Evolutionary conservation across 805 yeast species (phyloP), one percentile per base, ranked within the genome.

Genomic region (Wickerhamiella lipophila): DNA sequence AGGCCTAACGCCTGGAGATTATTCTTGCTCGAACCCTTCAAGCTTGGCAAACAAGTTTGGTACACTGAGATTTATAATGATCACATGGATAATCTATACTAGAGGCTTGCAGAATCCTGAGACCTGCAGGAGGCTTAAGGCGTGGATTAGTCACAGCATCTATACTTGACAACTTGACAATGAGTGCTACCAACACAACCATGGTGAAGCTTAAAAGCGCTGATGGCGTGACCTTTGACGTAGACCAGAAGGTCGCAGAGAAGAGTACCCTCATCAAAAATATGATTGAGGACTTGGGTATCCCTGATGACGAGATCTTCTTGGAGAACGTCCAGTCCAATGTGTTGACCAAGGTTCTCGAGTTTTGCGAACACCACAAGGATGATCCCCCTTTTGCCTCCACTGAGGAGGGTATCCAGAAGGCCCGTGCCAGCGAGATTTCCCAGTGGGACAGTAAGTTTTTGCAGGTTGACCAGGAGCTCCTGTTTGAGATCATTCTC

Each of bases 401-500:
- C 50, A 95, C 85, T 54, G 62, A 59, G 22, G 62, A 59, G 42
- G 58, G 59, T 22, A 51, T 57, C 39, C 88, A 82, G 48, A 94
- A 85, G 56, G 64, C 65, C 46, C 84, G 83, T 62, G 74, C 89
- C n/a, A 86, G 87, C 1, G 96, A 95, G 3, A 86, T 89, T 46
- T 89, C 83, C 53, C 87, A 87, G 42, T 89, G 97, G 97, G 97
- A 89, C 67, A 83, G 84, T 64, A 85, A 83, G 64, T 89, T 88
- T 64, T 74, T 89, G 58, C 83, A 84, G 61, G 96, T 89, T 34
- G 97, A 89, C 66, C 97, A 70, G 62, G 73, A 71, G 52, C 67
- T 70, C 69, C 64, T 71, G 49, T 70, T 69, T 55, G 74, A 70
- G 58, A 71, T 70, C 56, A 71, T 70, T 50, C 58, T 71, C 58